Base-by-base conservation (phyloP, 176 grass and related monocot species). In the Musa itinerans region DNA sequence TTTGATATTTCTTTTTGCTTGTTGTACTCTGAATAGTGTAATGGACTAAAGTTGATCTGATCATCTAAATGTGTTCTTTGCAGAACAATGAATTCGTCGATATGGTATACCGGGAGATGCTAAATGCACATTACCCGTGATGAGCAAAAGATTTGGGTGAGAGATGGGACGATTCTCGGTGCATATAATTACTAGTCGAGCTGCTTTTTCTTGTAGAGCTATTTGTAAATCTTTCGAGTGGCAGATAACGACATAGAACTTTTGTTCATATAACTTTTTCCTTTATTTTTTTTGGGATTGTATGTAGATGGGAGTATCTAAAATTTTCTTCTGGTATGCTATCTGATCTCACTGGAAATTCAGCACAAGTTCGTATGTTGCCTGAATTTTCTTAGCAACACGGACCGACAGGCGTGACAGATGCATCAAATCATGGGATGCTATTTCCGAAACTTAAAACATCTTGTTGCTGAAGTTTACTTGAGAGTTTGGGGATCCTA, bases 51-150 rank as follows among this genome's bases (percentile, higher is more conserved):
- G 25, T 48, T 49, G 5, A 69, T 69, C 3, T 69, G 67, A 17
- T 17, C 48, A 43, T 50, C 48, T 69, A 43, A 43, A 43, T 66
- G 2, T n/a, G 11, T 54, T 19, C 43, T 7, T 76, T 34, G 49
- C 74, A 76, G 74, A 76, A 76, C 13, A 49, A 76, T 8, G 55
- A 76, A 49, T 76, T 76, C 74, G 51, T 76, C 10, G 74, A 76
- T 24, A 20, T 76, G 25, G 34, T 76, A 15, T 76, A 76, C 8
- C 29, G 29, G 27, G 74, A 76, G 54, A n/a, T 76, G 74, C 55
- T 76, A 16, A 76, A 63, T 62, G 54, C 74, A 14, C 26, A 63
- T 49, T 49, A 63, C 49, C 21, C 74, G 1, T 76, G 74, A 76
- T 11, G 11, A 13, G 15, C 57, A 7, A 19, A 61, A 61, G 17